phyloP scores from a whole-genome alignment of 1,139 yeast genomes.

The Trichomonascaceae sp. region DNA sequence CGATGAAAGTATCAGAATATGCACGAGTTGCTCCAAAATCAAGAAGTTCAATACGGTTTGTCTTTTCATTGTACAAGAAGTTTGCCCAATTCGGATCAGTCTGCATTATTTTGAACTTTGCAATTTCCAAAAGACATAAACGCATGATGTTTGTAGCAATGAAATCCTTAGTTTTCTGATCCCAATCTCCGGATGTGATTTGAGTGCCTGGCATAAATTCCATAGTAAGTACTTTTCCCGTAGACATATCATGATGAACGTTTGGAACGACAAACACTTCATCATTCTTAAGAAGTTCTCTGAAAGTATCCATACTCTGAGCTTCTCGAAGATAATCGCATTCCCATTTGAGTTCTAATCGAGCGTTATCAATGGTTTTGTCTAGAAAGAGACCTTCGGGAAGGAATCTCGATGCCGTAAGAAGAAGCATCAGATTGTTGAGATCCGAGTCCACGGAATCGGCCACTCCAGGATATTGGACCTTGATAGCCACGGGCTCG shows the following conservation, averaged over 20 bases:
- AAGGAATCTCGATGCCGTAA: constrained; percentile 78
- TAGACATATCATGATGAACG: constrained; percentile 72
- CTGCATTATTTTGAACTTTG: constrained; percentile 86
- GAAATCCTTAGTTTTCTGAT: constrained; percentile 68
- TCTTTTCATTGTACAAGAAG: constrained; percentile 67
- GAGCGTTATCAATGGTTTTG: constrained; percentile 86
- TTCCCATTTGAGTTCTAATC: constrained; percentile 94
- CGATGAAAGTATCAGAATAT: constrained; percentile 60
- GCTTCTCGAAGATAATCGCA: constrained; percentile 95
- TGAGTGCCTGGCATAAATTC: constrained; percentile 79
- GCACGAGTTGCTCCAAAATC: constrained; percentile 96
- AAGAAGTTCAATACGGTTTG: constrained; percentile 62
- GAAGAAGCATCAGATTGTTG: constrained; percentile 69
- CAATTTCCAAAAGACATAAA: constrained; percentile 78
- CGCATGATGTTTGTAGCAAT: constrained; percentile 85
- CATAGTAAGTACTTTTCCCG: constrained; percentile 85
- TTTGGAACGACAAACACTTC: constrained; percentile 72
- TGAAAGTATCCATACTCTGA: constrained; percentile 62
- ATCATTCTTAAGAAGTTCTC: constrained; percentile 57
- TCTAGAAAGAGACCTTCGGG: constrained; percentile 93
- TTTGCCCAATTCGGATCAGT: constrained; percentile 99
- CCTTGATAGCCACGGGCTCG: constrained; percentile 86
- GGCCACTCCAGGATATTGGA: constrained; percentile 97
- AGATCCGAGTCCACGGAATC: constrained; percentile 90
- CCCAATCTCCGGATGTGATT: constrained; percentile 71